Base-by-base conservation (phyloP, 2,329 filamentous ascomycete species). In the Fusarium pseudonygamai region DNA sequence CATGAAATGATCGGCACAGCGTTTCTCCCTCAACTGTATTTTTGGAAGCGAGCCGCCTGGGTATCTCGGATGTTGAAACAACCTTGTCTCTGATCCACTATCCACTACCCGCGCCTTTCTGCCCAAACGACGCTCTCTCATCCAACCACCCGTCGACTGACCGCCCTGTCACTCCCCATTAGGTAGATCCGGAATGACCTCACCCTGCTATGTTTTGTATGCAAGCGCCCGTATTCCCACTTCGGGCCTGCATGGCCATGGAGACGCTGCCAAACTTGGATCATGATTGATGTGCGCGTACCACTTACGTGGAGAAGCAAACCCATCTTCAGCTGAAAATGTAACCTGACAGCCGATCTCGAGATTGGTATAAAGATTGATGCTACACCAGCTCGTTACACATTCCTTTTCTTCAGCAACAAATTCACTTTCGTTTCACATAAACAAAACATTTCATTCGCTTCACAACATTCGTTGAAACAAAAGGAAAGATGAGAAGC, bases 171-270 rank as follows among this genome's bases (percentile, higher is more conserved):
- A 53, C 6, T 64, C 58, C 50, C 50, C 39, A 5, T 69, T 58
- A 10, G 66, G 56, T 3, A 67, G 36, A 52, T 43, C 46, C 49
- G 46, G 18, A n/a, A 69, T 64, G 67, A 69, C 67, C 58, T 69
- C 67, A 69, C 65, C 67, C 65, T 58, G 58, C 67, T 40, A 64
- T 69, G 30, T 69, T 57, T 32, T 64, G 28, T 39, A 69, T 69
- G 67, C 67, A 69, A 69, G 67, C 65, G 67, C 67, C 67, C 67
- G 67, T 69, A 69, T 69, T 69, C 30, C 47, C 65, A 30, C 45
- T 15, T 58, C 43, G 37, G 30, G 34, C 24, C 56, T n/a, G 47
- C 47, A 50, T 50, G 47, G 47, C 56, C 30, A 43, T 37, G 58
- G 50, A 22, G 59, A 42, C 65, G 50, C 45, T 64, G 11, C 67